Conservation (phyloP, 352 stramenopile genomes). For the Pythium insidiosum region DNA sequence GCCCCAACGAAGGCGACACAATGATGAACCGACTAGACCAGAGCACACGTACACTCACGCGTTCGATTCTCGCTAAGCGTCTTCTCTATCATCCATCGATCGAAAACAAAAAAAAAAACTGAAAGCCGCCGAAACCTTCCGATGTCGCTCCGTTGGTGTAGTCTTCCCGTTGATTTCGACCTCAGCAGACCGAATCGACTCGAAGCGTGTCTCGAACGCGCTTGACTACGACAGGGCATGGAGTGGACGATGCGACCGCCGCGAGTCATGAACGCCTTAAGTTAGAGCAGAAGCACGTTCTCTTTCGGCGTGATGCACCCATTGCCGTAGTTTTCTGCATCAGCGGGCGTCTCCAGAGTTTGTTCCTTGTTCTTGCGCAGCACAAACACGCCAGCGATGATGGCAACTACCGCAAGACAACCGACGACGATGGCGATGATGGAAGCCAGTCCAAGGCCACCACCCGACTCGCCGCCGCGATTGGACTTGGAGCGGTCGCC, state of each 20-base stretch:
- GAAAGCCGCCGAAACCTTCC: too few species aligned
- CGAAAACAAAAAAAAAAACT: too few species aligned
- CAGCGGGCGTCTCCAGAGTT: constrained; percentile 33
- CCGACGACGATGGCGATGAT: constrained; percentile 59
- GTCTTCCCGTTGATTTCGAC: too few species aligned
- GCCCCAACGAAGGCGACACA: too few species aligned
- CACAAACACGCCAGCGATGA: constrained; percentile 56
- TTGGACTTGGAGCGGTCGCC: constrained; percentile 15
- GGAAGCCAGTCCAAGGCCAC: constrained; percentile 22
- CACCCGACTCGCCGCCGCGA: neutral
- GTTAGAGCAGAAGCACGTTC: constrained; percentile 76
- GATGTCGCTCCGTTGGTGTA: too few species aligned
- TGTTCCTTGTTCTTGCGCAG: constrained; percentile 57
- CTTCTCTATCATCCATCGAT: too few species aligned
- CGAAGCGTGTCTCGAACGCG: neutral
- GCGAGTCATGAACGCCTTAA: too few species aligned
- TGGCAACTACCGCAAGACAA: constrained; percentile 62
- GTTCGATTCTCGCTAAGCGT: too few species aligned
- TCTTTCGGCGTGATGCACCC: constrained; percentile 76
- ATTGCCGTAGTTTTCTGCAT: constrained; percentile 35
- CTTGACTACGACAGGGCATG: too few species aligned
- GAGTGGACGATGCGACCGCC: too few species aligned
- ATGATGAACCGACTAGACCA: too few species aligned
- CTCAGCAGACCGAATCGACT: neutral
- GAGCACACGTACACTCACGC: too few species aligned